These are phyloP conservation scores for Ceraceosorus guamensis DNA, from an alignment of 1,284 basidiomycete species.

Conservation along the genomic window DNA sequence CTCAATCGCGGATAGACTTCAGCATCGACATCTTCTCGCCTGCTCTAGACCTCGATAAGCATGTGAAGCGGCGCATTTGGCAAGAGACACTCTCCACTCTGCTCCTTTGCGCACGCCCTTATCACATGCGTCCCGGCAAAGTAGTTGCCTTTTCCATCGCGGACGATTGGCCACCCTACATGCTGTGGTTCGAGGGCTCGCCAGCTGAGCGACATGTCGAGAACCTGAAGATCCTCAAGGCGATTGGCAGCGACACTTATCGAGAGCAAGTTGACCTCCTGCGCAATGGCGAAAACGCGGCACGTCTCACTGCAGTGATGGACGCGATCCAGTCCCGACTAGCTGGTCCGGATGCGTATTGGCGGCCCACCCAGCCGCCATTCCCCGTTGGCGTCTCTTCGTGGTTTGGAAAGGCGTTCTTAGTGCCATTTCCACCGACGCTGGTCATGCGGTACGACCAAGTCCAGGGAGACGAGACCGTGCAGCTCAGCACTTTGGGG, in stretches of 20 bases:
- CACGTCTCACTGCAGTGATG: constrained; percentile 16
- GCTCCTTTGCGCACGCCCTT: constrained; percentile 59
- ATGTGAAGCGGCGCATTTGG: constrained; percentile 70
- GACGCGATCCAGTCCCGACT: constrained; percentile 27
- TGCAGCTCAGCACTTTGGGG: constrained; percentile 54
- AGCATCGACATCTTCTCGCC: constrained; percentile 76
- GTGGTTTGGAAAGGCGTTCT: constrained; percentile 58
- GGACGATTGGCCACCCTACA: constrained; percentile 64
- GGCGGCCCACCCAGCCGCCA: constrained; percentile 24
- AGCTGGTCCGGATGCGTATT: constrained; percentile 39
- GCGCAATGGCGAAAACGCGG: constrained; percentile 15
- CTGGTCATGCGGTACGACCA: constrained; percentile 65
- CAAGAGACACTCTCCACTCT: constrained; percentile 68
- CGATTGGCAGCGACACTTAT: constrained; percentile 26
- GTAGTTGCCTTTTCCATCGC: constrained; percentile 60
- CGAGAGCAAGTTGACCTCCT: constrained; percentile 16
- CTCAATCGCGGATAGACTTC: constrained; percentile 65
- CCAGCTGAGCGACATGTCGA: constrained; percentile 70
- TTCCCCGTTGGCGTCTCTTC: constrained; percentile 28
- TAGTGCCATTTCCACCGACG: constrained; percentile 68
- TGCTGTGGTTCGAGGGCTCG: constrained; percentile 62
- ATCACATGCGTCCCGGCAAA: constrained; percentile 60
- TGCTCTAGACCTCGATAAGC: constrained; percentile 61
- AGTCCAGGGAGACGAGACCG: constrained; percentile 46
- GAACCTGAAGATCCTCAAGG: constrained; percentile 62